Evolutionary conservation across 352 stramenopile species (phyloP).

Genomic region (Phytopythium cucurbitacearum): DNA sequence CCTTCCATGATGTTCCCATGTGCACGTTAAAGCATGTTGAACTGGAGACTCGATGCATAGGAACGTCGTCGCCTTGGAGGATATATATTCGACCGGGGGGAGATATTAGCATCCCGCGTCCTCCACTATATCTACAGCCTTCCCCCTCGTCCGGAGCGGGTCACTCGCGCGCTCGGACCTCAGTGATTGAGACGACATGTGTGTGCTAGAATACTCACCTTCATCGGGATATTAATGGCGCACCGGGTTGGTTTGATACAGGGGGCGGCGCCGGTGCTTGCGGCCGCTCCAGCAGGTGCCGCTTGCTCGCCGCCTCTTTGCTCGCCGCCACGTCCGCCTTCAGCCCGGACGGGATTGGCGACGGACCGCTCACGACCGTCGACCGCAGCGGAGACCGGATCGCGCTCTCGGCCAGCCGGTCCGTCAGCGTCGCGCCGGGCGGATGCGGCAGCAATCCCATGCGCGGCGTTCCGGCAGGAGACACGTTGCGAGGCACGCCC

Average conservation of each 20-base stretch:
- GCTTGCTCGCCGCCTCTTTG: constrained; percentile 11
- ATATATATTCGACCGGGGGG: too few relatives aligned
- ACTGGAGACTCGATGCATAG: too few relatives aligned
- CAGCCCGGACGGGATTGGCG: constrained; percentile 7
- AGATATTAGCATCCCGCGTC: too few relatives aligned
- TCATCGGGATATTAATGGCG: constrained; percentile 6
- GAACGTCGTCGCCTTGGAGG: too few relatives aligned
- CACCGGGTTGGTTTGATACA: constrained; percentile 2
- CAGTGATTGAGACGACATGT: too few relatives aligned
- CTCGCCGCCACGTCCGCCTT: constrained; percentile 8
- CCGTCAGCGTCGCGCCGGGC: constrained; percentile 16
- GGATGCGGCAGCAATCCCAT: constrained; percentile 25
- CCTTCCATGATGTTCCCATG: too few relatives aligned
- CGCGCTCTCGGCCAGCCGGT: constrained; percentile 6
- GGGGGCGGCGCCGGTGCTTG: not conserved
- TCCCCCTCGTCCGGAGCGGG: not conserved
- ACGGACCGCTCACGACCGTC: not conserved
- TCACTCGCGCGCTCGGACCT: too few relatives aligned
- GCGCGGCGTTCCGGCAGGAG: constrained; percentile 16
- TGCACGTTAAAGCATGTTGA: too few relatives aligned
- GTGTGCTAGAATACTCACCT: not conserved
- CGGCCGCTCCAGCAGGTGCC: constrained; percentile 11
- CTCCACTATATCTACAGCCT: constrained; percentile 3
- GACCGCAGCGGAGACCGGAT: constrained; percentile 8
- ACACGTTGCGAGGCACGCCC: constrained; percentile 18